Conservation (phyloP, 495 filamentous ascomycete genomes). For the Penicillium mononematosum region DNA sequence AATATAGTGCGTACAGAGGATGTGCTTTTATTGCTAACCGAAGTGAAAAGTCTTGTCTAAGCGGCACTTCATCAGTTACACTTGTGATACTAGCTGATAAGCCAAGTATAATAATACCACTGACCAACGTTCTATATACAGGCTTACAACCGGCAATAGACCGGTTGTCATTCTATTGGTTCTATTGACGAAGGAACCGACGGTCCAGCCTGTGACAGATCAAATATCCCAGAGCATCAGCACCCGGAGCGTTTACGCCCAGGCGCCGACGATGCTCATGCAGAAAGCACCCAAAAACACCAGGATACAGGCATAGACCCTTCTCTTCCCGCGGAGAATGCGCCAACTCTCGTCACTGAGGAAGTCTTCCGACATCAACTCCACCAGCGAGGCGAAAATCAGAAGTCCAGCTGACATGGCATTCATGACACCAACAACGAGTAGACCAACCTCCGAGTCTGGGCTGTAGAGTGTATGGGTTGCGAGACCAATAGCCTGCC, state of each 20-base stretch:
- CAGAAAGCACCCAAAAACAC: conserved; percentile 70
- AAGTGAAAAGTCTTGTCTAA: too few relatives aligned
- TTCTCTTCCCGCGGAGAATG: conserved; percentile 58
- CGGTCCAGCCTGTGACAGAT: background rate
- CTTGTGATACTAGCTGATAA: background rate
- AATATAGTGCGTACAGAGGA: too few relatives aligned
- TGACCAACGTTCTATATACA: background rate
- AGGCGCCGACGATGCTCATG: conserved; percentile 84
- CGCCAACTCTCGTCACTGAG: conserved; percentile 59
- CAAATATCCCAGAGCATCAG: background rate
- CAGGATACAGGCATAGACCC: conserved; percentile 65
- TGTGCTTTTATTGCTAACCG: too few relatives aligned
- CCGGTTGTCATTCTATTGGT: background rate
- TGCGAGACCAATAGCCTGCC: conserved; percentile 74
- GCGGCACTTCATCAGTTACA: too few relatives aligned
- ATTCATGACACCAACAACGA: conserved; percentile 69
- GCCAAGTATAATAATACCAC: background rate
- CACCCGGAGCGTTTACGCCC: conserved; percentile 53
- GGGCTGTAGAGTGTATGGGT: conserved; percentile 62
- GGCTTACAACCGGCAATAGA: background rate
- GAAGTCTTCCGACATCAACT: conserved; percentile 63
- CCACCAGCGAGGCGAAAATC: conserved; percentile 61
- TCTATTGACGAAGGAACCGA: background rate
- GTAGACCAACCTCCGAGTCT: conserved; percentile 59
- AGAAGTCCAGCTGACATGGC: conserved; percentile 64